phyloP scores from a whole-genome alignment of 352 stramenopile genomes.

The Phytophthora hybrid region DNA sequence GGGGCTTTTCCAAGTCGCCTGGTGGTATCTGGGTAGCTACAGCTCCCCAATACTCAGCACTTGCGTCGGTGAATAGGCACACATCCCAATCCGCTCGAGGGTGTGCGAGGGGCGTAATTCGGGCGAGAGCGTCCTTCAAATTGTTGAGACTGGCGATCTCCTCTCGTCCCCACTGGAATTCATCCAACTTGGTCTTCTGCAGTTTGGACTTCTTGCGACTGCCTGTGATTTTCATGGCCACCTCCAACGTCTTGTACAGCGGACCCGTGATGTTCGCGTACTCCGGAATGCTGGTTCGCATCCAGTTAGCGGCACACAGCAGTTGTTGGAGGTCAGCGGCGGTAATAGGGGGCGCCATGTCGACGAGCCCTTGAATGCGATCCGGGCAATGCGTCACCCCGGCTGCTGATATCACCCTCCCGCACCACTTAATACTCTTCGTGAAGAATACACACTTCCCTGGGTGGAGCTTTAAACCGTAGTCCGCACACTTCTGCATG shows the following conservation, averaged over 20 bases:
- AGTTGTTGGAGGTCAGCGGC: slow-evolving; percentile 13
- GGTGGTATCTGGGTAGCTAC: slow-evolving; percentile 23
- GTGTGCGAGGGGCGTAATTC: slow-evolving; percentile 35
- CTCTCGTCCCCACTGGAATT: slow-evolving; percentile 8
- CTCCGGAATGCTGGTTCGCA: slow-evolving; percentile 21
- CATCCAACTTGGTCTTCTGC: not conserved
- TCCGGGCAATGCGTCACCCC: slow-evolving; percentile 18
- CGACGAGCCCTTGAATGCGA: slow-evolving; percentile 22
- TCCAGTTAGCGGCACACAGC: slow-evolving; percentile 4
- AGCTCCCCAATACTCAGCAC: slow-evolving; percentile 24
- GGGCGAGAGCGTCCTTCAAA: not conserved
- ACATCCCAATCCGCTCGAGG: slow-evolving; percentile 12
- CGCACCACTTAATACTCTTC: slow-evolving; percentile 27
- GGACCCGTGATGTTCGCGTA: slow-evolving; percentile 24
- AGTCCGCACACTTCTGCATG: slow-evolving; percentile 8
- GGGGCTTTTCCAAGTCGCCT: slow-evolving; percentile 1
- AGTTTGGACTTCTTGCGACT: slow-evolving; percentile 35
- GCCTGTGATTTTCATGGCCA: slow-evolving; percentile 8
- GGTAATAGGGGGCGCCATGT: not conserved
- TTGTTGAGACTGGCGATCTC: not conserved
- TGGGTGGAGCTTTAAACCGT: slow-evolving; percentile 26
- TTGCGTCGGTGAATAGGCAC: slow-evolving; percentile 38
- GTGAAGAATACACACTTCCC: slow-evolving; percentile 18
- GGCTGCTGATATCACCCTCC: slow-evolving; percentile 18
- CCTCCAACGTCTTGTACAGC: slow-evolving; percentile 24